A percentile compares a stretch with the other conserved stretches of the same genome.
Conservation (phyloP, 2,329 filamentous ascomycete species). For the Exophiala oligosperma region DNA sequence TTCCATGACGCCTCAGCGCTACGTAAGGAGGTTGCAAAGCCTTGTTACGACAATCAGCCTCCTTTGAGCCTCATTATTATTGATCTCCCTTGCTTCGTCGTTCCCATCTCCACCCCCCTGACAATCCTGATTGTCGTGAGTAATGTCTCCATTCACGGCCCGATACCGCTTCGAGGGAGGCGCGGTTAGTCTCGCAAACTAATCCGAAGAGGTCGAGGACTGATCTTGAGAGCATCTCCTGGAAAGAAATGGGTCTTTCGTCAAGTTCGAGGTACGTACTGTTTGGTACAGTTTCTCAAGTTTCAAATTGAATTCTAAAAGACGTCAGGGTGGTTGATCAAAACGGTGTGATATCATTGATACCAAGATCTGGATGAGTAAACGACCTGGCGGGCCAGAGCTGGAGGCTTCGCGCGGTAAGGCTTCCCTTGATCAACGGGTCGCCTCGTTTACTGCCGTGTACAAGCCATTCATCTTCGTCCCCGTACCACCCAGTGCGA, state of each 20-base stretch:
- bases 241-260: neutral
- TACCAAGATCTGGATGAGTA: neutral
- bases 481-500: too few species aligned
- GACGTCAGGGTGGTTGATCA: neutral
- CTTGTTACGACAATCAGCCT: too few species aligned
- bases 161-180: neutral
- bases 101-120: neutral
- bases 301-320: too few species aligned
- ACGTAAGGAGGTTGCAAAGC: too few species aligned
- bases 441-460: neutral
- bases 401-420: neutral
- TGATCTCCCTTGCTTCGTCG: neutral
- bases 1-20: too few species aligned
- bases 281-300: too few species aligned
- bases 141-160: neutral
- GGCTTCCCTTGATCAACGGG: neutral
- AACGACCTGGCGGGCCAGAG: too few species aligned
- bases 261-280: too few species aligned
- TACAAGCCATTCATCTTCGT: too few species aligned
- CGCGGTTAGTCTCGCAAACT: neutral
- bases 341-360: neutral
- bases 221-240: neutral
- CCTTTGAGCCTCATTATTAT: too few species aligned
- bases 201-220: neutral
- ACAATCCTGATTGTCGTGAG: neutral